phyloP scores from a whole-genome alignment of 805 yeast genomes.

The Candida koratica region DNA sequence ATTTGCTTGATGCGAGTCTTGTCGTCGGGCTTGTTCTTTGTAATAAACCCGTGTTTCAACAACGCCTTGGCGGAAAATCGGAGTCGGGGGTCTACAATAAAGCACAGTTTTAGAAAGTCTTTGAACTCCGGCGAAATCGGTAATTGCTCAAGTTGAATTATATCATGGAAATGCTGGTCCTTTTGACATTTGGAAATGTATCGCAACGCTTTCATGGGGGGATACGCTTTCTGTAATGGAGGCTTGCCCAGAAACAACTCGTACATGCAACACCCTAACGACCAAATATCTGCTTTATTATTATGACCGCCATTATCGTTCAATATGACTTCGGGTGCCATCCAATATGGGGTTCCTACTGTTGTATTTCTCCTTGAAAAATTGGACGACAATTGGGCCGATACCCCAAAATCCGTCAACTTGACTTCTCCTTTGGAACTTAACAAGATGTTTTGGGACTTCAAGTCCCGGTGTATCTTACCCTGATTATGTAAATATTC shows the following conservation, averaged over 20 bases:
- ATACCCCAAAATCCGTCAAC: conserved; percentile 45
- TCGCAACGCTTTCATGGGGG: conserved; percentile 45
- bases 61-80: conserved; percentile 31
- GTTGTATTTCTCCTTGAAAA: conserved; percentile 43
- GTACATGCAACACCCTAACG: conserved; percentile 72
- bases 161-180: conserved; percentile 27
- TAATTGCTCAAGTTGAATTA: conserved; percentile 24
- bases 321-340: conserved; percentile 59
- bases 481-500: conserved; percentile 65
- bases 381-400: conserved; percentile 40
- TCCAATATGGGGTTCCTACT: conserved; percentile 61
- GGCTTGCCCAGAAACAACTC: conserved; percentile 73
- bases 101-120: conserved; percentile 34
- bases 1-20: conserved; percentile 17
- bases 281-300: conserved; percentile 72
- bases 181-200: conserved; percentile 30
- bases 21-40: conserved; percentile 13
- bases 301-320: conserved; percentile 56
- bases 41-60: conserved; percentile 32
- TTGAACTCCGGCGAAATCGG: conserved; percentile 23
- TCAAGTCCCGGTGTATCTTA: conserved; percentile 63
- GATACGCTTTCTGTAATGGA: conserved; percentile 46
- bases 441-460: conserved; percentile 39
- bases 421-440: conserved; percentile 38
- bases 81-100: conserved; percentile 29